phyloP scores from a whole-genome alignment of 2,329 filamentous ascomycete species.

The Pseudovirgaria hyperparasitica region DNA sequence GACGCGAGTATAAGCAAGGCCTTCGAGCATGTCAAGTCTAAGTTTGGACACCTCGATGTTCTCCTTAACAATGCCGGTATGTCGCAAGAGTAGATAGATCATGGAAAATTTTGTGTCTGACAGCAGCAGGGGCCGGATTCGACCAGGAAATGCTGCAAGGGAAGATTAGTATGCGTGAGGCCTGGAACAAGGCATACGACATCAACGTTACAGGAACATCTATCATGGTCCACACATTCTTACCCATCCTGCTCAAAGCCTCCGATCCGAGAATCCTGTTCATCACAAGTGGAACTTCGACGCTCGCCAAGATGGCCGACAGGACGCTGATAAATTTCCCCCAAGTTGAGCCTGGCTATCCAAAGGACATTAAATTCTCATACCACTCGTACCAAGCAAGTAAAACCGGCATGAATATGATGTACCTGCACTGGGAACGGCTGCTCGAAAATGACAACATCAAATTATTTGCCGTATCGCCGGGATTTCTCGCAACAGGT shows the following conservation, averaged over 20 bases:
- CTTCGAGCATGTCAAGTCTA: constrained; percentile 29
- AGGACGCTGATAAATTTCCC: constrained; percentile 13
- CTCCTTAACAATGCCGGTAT: constrained; percentile 47
- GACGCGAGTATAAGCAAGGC: constrained; percentile 40
- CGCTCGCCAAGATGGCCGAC: constrained; percentile 17
- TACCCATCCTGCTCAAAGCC: constrained; percentile 26
- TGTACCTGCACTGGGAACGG: constrained; percentile 36
- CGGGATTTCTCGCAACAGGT: constrained; percentile 35
- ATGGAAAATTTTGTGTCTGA: constrained; percentile 1
- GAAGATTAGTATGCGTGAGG: constrained; percentile 20
- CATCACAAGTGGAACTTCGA: constrained; percentile 29
- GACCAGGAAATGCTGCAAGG: constrained; percentile 23
- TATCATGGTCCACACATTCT: constrained; percentile 21
- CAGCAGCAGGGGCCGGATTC: constrained; percentile 27
- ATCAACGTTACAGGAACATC: constrained; percentile 27
- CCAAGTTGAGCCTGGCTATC: constrained; percentile 36
- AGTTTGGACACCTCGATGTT: constrained; percentile 35
- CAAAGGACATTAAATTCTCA: constrained; percentile 22
- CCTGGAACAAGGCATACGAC: constrained; percentile 23
- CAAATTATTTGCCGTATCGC: constrained; percentile 35
- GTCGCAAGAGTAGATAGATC: constrained; percentile 1
- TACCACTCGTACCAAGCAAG: constrained; percentile 26
- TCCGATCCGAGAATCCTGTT: constrained; percentile 24
- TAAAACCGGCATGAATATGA: constrained; percentile 37
- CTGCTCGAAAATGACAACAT: constrained; percentile 29